Evolutionary conservation across 1,284 basidiomycete species (phyloP).

Genomic region (Laetiporus sulphureus): DNA sequence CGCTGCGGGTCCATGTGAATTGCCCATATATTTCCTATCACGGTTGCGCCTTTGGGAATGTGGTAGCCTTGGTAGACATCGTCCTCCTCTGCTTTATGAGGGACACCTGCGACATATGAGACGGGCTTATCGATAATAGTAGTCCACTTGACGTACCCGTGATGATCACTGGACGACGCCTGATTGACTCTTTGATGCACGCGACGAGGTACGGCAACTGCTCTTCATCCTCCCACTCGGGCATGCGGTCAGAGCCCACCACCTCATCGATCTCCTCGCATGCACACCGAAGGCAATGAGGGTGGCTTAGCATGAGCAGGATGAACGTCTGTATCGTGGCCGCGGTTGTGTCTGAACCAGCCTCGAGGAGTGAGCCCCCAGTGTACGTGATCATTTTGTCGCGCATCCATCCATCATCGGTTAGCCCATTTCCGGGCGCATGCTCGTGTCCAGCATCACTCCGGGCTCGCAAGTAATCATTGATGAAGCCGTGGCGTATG

Average conservation of each 20-base stretch:
- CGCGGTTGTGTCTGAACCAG: conserved; percentile 24
- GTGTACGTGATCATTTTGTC: conserved; percentile 26
- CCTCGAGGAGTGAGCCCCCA: conserved; percentile 16
- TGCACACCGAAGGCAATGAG: conserved; percentile 25
- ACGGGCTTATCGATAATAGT: background rate
- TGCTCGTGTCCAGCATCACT: conserved; percentile 18
- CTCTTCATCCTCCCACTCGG: conserved; percentile 23
- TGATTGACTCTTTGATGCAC: conserved; percentile 26
- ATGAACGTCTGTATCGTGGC: conserved; percentile 22
- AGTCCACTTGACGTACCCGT: conserved; percentile 13
- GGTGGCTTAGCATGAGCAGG: conserved; percentile 25
- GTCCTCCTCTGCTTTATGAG: conserved; percentile 12
- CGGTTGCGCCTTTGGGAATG: conserved; percentile 18
- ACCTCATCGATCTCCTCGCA: conserved; percentile 30
- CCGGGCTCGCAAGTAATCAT: conserved; percentile 19
- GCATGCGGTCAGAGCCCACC: conserved; percentile 23
- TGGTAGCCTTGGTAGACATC: conserved; percentile 19
- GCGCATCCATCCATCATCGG: conserved; percentile 21
- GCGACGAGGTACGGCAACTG: conserved; percentile 23
- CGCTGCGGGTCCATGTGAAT: conserved; percentile 9
- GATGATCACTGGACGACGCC: conserved; percentile 18
- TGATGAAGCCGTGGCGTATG: conserved; percentile 3
- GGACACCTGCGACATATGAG: conserved; percentile 7
- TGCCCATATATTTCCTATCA: conserved; percentile 15
- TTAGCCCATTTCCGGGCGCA: conserved; percentile 21